Evolutionary conservation across 2,329 filamentous ascomycete genomes (phyloP).

Genomic region (Colletotrichum sp.): DNA sequence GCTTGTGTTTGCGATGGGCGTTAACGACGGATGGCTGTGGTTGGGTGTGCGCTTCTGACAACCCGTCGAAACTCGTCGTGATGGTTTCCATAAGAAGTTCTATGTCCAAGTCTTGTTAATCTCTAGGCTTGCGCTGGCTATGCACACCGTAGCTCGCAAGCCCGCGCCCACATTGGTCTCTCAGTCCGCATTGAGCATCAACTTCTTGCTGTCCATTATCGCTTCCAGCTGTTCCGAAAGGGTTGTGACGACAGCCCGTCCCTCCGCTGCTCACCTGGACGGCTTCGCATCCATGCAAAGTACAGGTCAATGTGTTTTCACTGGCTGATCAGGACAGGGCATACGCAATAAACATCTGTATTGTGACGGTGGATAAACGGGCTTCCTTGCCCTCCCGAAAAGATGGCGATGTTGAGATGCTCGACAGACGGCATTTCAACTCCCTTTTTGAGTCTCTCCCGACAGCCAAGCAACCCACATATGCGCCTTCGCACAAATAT

Average conservation of each 20-base stretch:
- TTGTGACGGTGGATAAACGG: neutral
- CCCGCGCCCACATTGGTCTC: neutral
- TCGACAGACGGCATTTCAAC: neutral
- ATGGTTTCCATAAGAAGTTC: neutral
- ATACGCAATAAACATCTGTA: neutral
- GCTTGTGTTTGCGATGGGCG: neutral
- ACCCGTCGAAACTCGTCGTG: neutral
- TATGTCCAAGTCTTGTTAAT: neutral
- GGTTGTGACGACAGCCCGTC: neutral
- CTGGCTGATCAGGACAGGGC: neutral
- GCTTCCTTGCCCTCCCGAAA: neutral
- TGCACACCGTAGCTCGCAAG: neutral
- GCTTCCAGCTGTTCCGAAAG: neutral
- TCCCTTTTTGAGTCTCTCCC: neutral
- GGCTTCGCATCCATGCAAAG: neutral
- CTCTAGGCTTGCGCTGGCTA: neutral
- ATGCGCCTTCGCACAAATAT: slow-evolving; percentile 11
- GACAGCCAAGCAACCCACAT: neutral
- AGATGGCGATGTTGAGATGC: neutral
- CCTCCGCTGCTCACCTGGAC: neutral
- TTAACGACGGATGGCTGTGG: neutral
- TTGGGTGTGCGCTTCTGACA: neutral
- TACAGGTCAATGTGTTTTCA: neutral
- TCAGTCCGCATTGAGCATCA: neutral
- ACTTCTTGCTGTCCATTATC: neutral